These are phyloP conservation scores for Actinomortierella ambigua DNA, from an alignment of 371 early-diverging fungal species.

Conservation along the genomic window DNA sequence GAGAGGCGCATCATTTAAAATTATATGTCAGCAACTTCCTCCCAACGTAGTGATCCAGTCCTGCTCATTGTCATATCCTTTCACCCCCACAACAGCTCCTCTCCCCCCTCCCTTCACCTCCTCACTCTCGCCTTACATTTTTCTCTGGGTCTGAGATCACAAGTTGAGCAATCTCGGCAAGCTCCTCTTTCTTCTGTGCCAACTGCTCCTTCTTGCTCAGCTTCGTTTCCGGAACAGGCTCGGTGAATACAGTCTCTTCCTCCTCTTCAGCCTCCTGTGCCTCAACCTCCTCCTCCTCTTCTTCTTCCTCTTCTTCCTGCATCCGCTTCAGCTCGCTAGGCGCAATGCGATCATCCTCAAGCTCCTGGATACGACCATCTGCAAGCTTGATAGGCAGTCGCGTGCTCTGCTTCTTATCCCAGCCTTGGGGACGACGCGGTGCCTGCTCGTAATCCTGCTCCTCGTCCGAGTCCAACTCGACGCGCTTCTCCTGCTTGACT, in stretches of 20 bases:
- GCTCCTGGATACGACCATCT: conserved; percentile 53
- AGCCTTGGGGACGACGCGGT: conserved; percentile 60
- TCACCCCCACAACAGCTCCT: no score
- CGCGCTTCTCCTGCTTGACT: conserved; percentile 11
- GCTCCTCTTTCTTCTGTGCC: conserved; percentile 73
- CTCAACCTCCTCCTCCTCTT: conserved; percentile 31
- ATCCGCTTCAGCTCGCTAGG: conserved; percentile 48
- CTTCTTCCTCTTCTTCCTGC: conserved; percentile 30
- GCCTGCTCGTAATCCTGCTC: conserved; percentile 69
- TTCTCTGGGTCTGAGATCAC: conserved; percentile 85
- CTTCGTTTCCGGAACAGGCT: conserved; percentile 26
- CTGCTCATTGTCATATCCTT: no score
- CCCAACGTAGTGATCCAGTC: no score
- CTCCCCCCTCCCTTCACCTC: no score
- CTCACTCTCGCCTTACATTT: conserved; percentile 51
- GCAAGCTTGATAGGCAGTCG: conserved; percentile 71
- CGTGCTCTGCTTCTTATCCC: conserved; percentile 58
- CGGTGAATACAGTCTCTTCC: conserved; percentile 14
- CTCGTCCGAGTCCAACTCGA: conserved; percentile 53
- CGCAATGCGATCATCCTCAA: conserved; percentile 36
- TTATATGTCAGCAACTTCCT: no score
- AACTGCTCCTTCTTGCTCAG: conserved; percentile 59
- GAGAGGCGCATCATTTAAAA: no score
- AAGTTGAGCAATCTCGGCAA: conserved; percentile 75
- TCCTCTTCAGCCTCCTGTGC: conserved; percentile 40